These are phyloP conservation scores for Selenicereus undatus DNA, from an alignment of 148 eudicot genomes.

Conservation along the genomic window DNA sequence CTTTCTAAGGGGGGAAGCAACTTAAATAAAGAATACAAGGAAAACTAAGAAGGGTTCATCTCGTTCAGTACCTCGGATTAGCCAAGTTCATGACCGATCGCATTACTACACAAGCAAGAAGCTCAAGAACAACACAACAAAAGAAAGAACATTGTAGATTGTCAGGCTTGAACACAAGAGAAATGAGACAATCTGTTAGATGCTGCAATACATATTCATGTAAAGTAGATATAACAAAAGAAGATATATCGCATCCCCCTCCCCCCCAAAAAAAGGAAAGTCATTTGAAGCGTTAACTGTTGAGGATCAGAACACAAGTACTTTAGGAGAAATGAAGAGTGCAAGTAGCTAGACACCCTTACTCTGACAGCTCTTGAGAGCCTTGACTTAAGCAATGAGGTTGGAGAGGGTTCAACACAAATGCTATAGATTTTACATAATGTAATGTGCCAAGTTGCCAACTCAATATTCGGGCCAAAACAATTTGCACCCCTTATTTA, in stretches of 20 bases:
- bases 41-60: neutral
- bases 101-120: slow-evolving; percentile 87
- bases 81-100: slow-evolving; percentile 82
- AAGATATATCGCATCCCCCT: neutral
- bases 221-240: slow-evolving; percentile 16
- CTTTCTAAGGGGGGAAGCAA: neutral
- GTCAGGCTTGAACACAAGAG: slow-evolving; percentile 62
- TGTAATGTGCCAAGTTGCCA: no score
- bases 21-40: neutral
- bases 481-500: no score
- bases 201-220: slow-evolving; percentile 82
- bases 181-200: slow-evolving; percentile 73
- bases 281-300: no score
- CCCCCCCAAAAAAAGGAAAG: no score
- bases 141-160: slow-evolving; percentile 88
- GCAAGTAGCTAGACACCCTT: no score
- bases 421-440: no score
- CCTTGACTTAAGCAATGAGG: no score
- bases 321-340: no score
- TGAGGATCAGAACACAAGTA: no score
- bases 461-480: no score
- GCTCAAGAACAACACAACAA: slow-evolving; percentile 68
- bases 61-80: slow-evolving; percentile 64
- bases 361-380: no score
- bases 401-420: no score